Evolutionary conservation across 192 early-diverging fungal species (phyloP), one percentile per base, ranked within the genome.

Genomic region (Coemansia sp.): DNA sequence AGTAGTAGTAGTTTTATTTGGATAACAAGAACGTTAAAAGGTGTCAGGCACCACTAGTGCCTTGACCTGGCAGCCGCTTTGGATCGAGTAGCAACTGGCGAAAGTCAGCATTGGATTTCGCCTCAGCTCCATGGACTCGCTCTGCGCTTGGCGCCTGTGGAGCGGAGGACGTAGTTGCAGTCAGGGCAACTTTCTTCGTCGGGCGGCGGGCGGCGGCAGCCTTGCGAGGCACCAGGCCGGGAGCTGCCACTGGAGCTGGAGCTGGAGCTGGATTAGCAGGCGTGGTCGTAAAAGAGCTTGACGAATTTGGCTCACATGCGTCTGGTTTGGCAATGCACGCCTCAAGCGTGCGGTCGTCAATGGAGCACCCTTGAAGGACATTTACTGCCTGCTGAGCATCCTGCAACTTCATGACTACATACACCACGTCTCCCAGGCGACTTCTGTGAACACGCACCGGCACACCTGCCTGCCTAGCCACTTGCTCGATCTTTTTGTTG

Each of bases 401-500:
- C 27, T 39, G 59, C 35, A 69, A 51, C 60, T 58, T 45, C 77
- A 80, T 74, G 11, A 49, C 35, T 11, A 74, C 68, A 62, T 60
- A 74, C 20, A 61, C 73, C 19, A 59, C 47, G 24, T 71, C 69
- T 36, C 72, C 77, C 3, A 59, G 40, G 42, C 64, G 68, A 59
- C 67, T 74, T 29, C 73, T 56, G 47, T 61, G 69, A 17, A 80
- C 69, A 10, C 73, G 68, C 19, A 74, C 51, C 5, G 74, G 62
- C 24, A 60, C 40, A 11, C 72, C 77, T 0, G 61, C 60, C 4
- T 42, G 29, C n/a, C 57, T 68, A 3, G 72, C 77, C 60, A 80
- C 57, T 19, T 24, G 57, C 51, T 64, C 73, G 29, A 80, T 62
- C 65, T 71, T 46, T 54, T 74, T 74, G 62, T 74, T 80, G 2